Evolutionary conservation across 2,329 filamentous ascomycete species (phyloP).

Genomic region (Exophiala bonariae): DNA sequence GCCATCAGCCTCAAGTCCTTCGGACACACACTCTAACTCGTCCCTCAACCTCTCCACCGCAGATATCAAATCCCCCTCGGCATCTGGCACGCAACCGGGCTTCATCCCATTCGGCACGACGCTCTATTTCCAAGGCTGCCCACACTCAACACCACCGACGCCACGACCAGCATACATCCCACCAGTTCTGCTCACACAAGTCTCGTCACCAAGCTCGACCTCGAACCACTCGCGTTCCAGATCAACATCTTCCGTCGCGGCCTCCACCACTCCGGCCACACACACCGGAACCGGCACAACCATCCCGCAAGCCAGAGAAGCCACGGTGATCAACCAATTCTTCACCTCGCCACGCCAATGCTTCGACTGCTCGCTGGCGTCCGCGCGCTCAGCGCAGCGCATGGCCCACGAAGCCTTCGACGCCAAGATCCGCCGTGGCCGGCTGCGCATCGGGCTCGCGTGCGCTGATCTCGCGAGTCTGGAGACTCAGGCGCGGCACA

Average conservation of each 20-base stretch:
- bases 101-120: conserved; percentile 10
- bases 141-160: conserved; percentile 15
- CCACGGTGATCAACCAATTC: conserved; percentile 1
- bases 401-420: not conserved
- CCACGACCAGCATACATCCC: conserved; percentile 13
- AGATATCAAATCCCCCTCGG: no score
- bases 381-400: conserved; percentile 2
- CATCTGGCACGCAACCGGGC: not conserved
- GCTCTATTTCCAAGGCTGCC: conserved; percentile 11
- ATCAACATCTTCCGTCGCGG: not conserved
- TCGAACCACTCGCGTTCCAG: not conserved
- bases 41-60: not conserved
- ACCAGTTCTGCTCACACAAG: conserved; percentile 6
- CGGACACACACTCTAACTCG: no score
- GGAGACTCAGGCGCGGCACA: not conserved
- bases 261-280: not conserved
- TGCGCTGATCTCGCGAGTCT: not conserved
- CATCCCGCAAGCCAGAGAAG: not conserved
- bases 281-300: not conserved
- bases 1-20: not conserved
- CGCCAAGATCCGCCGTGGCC: not conserved
- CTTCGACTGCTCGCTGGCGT: conserved; percentile 12
- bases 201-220: not conserved
- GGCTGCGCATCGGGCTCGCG: not conserved
- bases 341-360: conserved; percentile 5